These are phyloP conservation scores for Aspergillus neotritici DNA, from an alignment of 2,329 filamentous ascomycete genomes.

Conservation along the genomic window DNA sequence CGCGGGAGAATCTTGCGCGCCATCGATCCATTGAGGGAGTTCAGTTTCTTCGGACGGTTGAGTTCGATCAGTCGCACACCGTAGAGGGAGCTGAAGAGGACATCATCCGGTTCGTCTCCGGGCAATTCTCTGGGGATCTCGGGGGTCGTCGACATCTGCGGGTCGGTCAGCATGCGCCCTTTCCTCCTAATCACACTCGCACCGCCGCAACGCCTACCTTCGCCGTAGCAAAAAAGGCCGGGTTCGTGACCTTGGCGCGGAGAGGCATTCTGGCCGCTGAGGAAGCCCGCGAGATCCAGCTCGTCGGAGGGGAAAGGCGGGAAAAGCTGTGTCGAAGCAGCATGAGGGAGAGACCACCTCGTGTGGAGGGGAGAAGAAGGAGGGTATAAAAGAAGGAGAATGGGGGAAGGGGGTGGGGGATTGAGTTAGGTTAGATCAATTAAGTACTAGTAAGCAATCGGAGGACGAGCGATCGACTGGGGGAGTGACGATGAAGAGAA, in stretches of 20 bases:
- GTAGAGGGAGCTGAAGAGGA: conserved; percentile 83
- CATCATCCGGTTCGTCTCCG: conserved; percentile 77
- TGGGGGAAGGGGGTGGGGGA: conserved; percentile 12
- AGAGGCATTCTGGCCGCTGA: conserved; percentile 63
- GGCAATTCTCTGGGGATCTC: conserved; percentile 50
- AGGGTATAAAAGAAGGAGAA: conserved; percentile 4
- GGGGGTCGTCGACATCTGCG: conserved; percentile 40
- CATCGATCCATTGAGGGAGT: conserved; percentile 92
- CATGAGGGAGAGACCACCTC: conserved; percentile 33
- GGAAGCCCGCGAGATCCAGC: conserved; percentile 42
- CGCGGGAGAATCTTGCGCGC: conserved; percentile 87
- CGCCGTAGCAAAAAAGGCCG: conserved; percentile 50
- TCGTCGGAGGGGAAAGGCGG: conserved; percentile 39
- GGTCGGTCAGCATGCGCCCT: no score
- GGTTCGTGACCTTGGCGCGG: conserved; percentile 65
- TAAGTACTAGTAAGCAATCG: conserved; percentile 8
- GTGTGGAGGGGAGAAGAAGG: conserved; percentile 8
- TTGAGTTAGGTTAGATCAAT: conserved; percentile 4
- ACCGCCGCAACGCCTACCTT: conserved; percentile 40
- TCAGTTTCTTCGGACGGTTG: conserved; percentile 86
- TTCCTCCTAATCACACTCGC: no score
- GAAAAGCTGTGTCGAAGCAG: conserved; percentile 38
- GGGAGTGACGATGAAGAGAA: no score
- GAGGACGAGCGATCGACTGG: conserved; percentile 20
- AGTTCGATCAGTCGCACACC: conserved; percentile 89